A percentile compares a stretch with the other conserved stretches of the same genome.
Evolutionary conservation across 2,329 filamentous ascomycete species (phyloP).

Genomic region (Xylariaceae sp.): DNA sequence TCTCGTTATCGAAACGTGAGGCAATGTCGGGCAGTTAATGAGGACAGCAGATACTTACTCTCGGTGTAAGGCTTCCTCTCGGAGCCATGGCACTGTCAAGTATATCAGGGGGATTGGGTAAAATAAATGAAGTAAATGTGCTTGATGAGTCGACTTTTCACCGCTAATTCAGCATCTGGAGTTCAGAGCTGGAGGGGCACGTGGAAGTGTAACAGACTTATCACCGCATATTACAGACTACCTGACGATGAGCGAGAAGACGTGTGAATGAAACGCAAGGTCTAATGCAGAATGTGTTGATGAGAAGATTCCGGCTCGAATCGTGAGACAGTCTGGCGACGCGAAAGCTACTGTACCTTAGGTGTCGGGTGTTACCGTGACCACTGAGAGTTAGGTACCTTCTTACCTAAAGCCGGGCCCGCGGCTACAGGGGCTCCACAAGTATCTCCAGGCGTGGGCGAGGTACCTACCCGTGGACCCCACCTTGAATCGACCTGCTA

Average conservation of each 20-base stretch:
- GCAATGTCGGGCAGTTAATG: not conserved
- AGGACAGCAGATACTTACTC: conserved; percentile 4
- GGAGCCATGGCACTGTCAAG: conserved; percentile 12
- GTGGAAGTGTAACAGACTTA: not conserved
- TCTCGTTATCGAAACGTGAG: not conserved
- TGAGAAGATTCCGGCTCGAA: too few species aligned
- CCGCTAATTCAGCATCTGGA: not conserved
- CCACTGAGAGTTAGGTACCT: too few species aligned
- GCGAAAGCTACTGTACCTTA: too few species aligned
- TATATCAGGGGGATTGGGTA: not conserved
- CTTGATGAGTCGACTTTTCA: not conserved
- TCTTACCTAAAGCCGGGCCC: too few species aligned
- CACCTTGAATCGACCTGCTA: too few species aligned
- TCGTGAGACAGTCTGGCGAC: too few species aligned
- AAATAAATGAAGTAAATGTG: not conserved
- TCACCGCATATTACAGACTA: not conserved
- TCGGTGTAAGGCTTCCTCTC: conserved; percentile 15
- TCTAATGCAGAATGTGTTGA: too few species aligned
- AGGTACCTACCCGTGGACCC: too few species aligned
- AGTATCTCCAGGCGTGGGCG: too few species aligned
- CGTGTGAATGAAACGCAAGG: not conserved
- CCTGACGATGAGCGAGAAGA: not conserved
- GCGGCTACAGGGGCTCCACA: too few species aligned
- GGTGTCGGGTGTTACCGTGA: too few species aligned
- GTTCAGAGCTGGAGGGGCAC: not conserved